Percentiles rank a stretch among this genome's conserved stretches.
Conservation (phyloP, 192 early-diverging fungal species). For the Diversispora eburnea region DNA sequence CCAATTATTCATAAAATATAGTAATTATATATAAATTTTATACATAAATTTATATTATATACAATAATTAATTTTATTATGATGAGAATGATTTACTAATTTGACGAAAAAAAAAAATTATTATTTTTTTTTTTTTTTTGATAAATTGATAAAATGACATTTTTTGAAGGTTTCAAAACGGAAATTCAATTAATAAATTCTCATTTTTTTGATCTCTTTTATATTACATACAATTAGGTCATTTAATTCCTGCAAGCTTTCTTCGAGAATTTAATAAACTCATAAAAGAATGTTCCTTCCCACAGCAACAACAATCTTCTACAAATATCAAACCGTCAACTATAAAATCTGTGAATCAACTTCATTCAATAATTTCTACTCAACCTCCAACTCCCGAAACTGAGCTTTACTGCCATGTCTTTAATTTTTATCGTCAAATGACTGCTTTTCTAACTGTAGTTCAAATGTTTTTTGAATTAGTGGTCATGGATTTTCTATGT, state of each 20-base stretch:
- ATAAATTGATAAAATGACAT: too few relatives aligned
- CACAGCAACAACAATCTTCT: neutral
- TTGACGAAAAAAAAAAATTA: too few relatives aligned
- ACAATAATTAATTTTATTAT: too few relatives aligned
- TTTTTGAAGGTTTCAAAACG: neutral
- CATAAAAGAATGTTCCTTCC: constrained; percentile 1
- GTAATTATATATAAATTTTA: too few relatives aligned
- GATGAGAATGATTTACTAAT: too few relatives aligned
- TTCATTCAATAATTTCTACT: constrained; percentile 4
- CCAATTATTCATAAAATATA: too few relatives aligned
- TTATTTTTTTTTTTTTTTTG: too few relatives aligned
- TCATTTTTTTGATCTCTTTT: neutral
- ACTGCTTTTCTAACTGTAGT: constrained; percentile 25
- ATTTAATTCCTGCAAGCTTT: constrained; percentile 16
- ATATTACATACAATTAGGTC: constrained; percentile 4
- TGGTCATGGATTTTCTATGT: constrained; percentile 21
- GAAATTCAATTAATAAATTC: neutral
- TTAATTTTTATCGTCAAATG: constrained; percentile 26
- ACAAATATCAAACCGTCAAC: neutral
- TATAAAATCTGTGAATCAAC: constrained; percentile 4
- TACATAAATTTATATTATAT: too few relatives aligned
- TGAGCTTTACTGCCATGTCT: constrained; percentile 2
- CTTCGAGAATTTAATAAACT: constrained; percentile 27
- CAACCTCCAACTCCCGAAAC: neutral
- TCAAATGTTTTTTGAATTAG: constrained; percentile 28